Percentiles rank a stretch among this genome's conserved stretches.
These are phyloP conservation scores for Croton laevigatus DNA, from an alignment of 441 rosid species.

Conservation along the genomic window DNA sequence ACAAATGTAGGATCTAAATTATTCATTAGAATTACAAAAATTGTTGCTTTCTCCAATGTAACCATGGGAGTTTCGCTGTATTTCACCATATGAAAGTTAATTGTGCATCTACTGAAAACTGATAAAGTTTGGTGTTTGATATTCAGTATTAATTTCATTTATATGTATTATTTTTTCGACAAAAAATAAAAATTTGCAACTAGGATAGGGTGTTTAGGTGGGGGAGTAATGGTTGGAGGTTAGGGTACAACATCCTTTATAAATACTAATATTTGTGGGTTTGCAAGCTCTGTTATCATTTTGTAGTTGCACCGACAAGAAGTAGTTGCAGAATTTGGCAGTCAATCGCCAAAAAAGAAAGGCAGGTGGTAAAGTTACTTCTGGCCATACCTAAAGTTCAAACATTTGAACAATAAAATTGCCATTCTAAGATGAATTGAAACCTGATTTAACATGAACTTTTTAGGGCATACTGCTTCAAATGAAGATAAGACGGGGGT, in stretches of 20 bases:
- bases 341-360: constrained; percentile 1
- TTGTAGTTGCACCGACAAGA: constrained; percentile 12
- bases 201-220: not conserved
- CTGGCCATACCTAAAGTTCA: no score
- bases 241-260: not conserved
- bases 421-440: not conserved
- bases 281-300: not conserved
- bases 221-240: not conserved
- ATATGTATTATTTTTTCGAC: not conserved
- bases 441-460: constrained; percentile 14
- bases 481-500: constrained; percentile 16
- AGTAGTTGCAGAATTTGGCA: constrained; percentile 5
- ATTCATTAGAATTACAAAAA: not conserved
- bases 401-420: constrained; percentile 5
- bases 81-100: not conserved
- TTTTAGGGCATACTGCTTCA: constrained; percentile 7
- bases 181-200: not conserved
- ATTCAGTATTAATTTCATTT: not conserved
- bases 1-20: not conserved
- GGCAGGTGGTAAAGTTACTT: not conserved
- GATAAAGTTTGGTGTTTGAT: not conserved
- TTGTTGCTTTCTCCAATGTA: not conserved
- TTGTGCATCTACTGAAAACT: not conserved
- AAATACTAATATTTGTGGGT: not conserved
- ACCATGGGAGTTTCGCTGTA: not conserved